These are phyloP conservation scores for Populus euphratica DNA, from an alignment of 345 rosid genomes.

Conservation along the genomic window DNA sequence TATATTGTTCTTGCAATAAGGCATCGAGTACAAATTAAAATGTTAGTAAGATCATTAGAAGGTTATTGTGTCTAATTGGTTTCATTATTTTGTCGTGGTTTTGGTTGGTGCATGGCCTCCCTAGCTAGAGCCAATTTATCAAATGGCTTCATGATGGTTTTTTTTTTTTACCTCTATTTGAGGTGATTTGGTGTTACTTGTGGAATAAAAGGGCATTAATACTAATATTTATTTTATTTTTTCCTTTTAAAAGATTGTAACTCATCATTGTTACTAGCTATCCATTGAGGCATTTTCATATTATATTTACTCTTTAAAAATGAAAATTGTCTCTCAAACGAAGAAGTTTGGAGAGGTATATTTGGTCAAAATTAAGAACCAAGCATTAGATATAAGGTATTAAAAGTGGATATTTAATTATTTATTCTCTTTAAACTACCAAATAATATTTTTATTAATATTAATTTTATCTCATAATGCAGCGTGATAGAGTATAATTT, in stretches of 20 bases:
- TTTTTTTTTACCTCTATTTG: not conserved
- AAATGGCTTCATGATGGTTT: not conserved
- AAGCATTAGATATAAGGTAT: no score
- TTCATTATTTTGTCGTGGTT: not conserved
- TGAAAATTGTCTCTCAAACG: not conserved
- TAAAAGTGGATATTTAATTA: no score
- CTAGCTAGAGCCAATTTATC: slow-evolving; percentile 4
- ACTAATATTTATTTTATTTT: no score
- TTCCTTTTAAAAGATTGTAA: no score
- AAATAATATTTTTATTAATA: not conserved
- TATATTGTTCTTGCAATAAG: slow-evolving; percentile 7
- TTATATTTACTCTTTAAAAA: not conserved
- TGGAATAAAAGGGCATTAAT: not conserved
- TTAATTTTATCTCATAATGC: not conserved
- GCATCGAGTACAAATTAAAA: no score
- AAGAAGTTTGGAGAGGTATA: no score
- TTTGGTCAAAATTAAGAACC: no score
- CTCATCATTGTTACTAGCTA: no score
- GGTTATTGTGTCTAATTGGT: not conserved
- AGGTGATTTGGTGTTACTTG: not conserved
- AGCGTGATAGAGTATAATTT: not conserved
- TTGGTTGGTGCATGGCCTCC: not conserved
- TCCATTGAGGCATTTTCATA: no score
- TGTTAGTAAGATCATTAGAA: not conserved
- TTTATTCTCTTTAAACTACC: not conserved